Evolutionary conservation across 1,284 basidiomycete genomes (phyloP).

Genomic region (Ceratobasidium theobromae): DNA sequence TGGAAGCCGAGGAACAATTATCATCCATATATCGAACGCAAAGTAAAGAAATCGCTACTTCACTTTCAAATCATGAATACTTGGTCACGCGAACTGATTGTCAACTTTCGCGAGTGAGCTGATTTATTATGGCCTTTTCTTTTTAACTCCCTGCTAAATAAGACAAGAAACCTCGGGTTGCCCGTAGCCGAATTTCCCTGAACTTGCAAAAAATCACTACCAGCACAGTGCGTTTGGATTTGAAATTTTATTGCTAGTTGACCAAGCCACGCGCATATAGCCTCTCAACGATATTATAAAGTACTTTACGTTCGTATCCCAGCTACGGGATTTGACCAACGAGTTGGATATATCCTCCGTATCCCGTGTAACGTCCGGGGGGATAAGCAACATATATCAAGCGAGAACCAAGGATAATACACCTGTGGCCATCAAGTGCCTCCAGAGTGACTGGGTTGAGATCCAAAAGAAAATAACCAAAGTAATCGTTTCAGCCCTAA

Average conservation of each 20-base stretch:
- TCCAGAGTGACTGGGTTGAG: neutral
- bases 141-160: neutral
- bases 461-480: neutral
- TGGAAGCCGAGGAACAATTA: neutral
- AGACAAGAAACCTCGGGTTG: neutral
- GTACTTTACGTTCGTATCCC: neutral
- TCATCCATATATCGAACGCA: neutral
- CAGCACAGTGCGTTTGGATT: neutral
- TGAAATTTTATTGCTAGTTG: neutral
- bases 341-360: neutral
- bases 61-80: neutral
- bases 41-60: neutral
- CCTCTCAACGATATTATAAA: neutral
- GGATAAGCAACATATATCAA: neutral
- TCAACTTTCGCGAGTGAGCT: neutral
- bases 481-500: neutral
- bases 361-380: neutral
- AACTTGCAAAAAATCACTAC: neutral
- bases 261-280: neutral
- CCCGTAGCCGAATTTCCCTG: neutral
- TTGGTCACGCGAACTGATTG: neutral
- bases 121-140: neutral
- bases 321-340: neutral
- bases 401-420: neutral
- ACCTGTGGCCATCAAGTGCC: neutral